Evolutionary conservation across 2,329 filamentous ascomycete species (phyloP), one percentile per base, ranked within the genome.

Genomic region (Cytospora piceae): DNA sequence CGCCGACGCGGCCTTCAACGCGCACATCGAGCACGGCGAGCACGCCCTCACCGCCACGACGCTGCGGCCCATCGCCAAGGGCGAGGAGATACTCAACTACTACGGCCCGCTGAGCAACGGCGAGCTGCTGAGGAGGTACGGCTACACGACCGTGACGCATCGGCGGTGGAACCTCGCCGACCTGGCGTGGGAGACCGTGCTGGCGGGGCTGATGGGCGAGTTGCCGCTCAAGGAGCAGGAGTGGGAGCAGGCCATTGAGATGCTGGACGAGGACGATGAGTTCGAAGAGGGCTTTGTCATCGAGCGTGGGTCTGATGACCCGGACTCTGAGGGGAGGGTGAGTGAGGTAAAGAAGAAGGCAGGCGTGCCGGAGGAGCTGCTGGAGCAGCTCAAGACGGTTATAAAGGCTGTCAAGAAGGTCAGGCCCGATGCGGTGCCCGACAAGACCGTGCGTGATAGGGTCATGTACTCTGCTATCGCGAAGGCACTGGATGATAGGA

Each of bases 71-170:
- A 93, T 97, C 72, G 78, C 77, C 29, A 83, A 85, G 0, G 91
- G 91, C 7, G 86, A 92, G 64, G 91, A 96, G 75, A 86, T 97
- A 22, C 86, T 94, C 74, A 96, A 96, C 75, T 94, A 96, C 77
- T 96, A 96, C 70, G 94, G 94, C 0, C 88, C 93, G 7, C 85
- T 96, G 3, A 90, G 93, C 12, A 90, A 91, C 66, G 90, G 91
- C 0, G 93, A 97, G 73, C 81, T 97, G 9, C 83, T 97, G 14
- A 84, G 94, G 42, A 84, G 93, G 17, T 96, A 97, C 71, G 94
- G 94, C 22, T 97, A 96, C 72, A 87, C 93, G n/a, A 94, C 92
- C 0, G 79, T 85, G 32, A 89, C 89, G 69, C 94, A 97, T 71
- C 80, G 87, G 12, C 83, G 88, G 51, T 93, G 93, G 75, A 93